phyloP scores from a whole-genome alignment of 116 monocot genomes.

The Trichopus zeylanicus region DNA sequence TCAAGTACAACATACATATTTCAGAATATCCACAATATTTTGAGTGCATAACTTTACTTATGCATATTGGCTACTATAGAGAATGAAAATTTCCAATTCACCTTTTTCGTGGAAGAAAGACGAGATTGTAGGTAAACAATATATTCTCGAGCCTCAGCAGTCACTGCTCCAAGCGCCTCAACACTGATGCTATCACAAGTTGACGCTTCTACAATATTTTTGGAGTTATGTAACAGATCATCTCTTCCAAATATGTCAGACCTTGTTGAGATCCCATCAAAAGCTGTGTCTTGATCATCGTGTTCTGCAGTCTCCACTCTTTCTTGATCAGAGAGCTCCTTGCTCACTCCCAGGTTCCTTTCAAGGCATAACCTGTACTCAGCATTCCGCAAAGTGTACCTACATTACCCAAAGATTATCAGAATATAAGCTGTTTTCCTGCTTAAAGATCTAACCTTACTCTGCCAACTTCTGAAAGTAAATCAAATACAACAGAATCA shows the following conservation, averaged over 20 bases:
- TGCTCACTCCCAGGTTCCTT: constrained; percentile 46
- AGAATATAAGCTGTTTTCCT: not conserved
- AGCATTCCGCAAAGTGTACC: constrained; percentile 85
- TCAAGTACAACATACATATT: no score
- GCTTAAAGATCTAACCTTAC: not conserved
- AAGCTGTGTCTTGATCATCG: constrained; percentile 13
- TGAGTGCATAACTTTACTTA: no score
- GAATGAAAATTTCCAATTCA: constrained; percentile 1
- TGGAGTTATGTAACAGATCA: constrained; percentile 11
- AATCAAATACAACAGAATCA: not conserved
- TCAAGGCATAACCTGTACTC: constrained; percentile 85
- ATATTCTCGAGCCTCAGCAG: constrained; percentile 51
- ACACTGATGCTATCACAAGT: constrained; percentile 19
- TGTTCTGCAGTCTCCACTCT: constrained; percentile 12
- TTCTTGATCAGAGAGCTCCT: constrained; percentile 25
- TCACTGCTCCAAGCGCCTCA: constrained; percentile 49
- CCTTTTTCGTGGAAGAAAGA: constrained; percentile 63
- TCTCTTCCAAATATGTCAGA: constrained; percentile 16
- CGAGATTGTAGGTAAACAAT: constrained; percentile 61
- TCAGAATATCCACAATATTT: no score
- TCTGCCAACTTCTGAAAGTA: not conserved
- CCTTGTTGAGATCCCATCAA: constrained; percentile 17
- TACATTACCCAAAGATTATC: constrained; percentile 14
- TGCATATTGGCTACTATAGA: no score
- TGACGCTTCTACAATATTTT: constrained; percentile 19